These are phyloP conservation scores for Macrophomina tecta DNA, from an alignment of 2,329 filamentous ascomycete species.

Conservation along the genomic window DNA sequence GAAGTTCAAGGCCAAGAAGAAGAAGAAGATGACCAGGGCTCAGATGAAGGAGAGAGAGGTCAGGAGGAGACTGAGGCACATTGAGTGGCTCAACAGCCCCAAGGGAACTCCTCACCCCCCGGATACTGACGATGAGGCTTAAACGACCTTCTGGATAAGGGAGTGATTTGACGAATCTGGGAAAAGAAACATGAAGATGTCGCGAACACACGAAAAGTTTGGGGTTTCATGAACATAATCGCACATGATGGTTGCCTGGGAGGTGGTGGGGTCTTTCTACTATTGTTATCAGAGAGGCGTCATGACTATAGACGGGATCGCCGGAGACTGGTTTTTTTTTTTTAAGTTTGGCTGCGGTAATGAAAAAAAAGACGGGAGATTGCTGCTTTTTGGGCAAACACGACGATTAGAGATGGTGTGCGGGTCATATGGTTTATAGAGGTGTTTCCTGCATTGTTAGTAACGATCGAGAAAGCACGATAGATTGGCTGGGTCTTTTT, in stretches of 20 bases:
- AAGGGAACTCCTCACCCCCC: constrained; percentile 50
- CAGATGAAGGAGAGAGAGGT: constrained; percentile 94
- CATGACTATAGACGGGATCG: constrained; percentile 4
- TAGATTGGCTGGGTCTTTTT: neutral
- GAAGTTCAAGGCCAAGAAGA: constrained; percentile 91
- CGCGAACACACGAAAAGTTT: neutral
- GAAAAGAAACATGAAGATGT: neutral
- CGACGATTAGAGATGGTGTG: neutral
- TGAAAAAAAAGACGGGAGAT: neutral
- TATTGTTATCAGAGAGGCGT: constrained; percentile 1
- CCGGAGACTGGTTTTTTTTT: neutral
- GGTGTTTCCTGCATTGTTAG: neutral
- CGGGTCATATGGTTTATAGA: neutral
- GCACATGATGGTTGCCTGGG: neutral
- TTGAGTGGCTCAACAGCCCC: constrained; percentile 77
- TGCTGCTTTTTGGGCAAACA: neutral
- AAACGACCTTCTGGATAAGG: neutral
- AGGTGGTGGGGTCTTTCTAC: neutral
- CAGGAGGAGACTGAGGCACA: constrained; percentile 82
- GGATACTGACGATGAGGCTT: constrained; percentile 49
- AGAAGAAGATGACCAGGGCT: constrained; percentile 99
- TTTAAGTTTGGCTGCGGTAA: neutral
- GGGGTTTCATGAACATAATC: constrained; percentile 14
- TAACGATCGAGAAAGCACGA: neutral
- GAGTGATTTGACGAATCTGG: neutral